phyloP scores from a whole-genome alignment of 768 basidiomycete species.

The Trametes sanguinea region DNA sequence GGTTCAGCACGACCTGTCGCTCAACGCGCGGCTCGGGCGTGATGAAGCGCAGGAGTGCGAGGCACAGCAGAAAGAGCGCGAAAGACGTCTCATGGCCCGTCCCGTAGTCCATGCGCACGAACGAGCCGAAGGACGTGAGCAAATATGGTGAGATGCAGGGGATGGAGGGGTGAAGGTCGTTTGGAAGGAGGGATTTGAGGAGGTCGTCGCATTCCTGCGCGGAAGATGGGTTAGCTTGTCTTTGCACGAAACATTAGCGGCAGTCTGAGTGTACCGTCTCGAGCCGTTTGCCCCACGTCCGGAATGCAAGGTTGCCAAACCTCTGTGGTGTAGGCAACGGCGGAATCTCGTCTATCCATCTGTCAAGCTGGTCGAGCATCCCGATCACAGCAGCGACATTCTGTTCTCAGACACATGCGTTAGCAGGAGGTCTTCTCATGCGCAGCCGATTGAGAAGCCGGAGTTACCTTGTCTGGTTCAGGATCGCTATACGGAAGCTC shows the following conservation, averaged over 20 bases:
- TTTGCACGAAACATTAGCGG: constrained; percentile 5
- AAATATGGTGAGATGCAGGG: constrained; percentile 80
- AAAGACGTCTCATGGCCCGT: constrained; percentile 96
- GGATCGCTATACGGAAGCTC: constrained; percentile 46
- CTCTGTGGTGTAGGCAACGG: constrained; percentile 73
- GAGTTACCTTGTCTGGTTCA: constrained; percentile 22
- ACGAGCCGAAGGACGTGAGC: constrained; percentile 84
- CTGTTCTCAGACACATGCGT: constrained; percentile 33
- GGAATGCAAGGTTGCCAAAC: constrained; percentile 91
- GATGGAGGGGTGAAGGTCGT: constrained; percentile 44
- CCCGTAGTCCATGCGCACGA: constrained; percentile 92
- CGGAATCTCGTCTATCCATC: constrained; percentile 83
- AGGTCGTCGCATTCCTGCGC: constrained; percentile 56
- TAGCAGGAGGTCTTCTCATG: neutral
- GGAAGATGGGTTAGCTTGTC: neutral
- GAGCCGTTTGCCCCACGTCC: constrained; percentile 78
- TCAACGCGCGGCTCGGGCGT: constrained; percentile 62
- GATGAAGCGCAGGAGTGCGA: constrained; percentile 70
- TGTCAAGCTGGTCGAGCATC: constrained; percentile 65
- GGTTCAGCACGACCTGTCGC: constrained; percentile 53
- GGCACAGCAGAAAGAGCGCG: constrained; percentile 70
- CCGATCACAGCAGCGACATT: constrained; percentile 48
- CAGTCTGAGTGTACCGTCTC: constrained; percentile 58
- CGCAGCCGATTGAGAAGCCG: neutral
- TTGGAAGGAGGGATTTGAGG: constrained; percentile 50